phyloP scores from a whole-genome alignment of 164 flowering plant genomes.

The Umbellularia californica region DNA sequence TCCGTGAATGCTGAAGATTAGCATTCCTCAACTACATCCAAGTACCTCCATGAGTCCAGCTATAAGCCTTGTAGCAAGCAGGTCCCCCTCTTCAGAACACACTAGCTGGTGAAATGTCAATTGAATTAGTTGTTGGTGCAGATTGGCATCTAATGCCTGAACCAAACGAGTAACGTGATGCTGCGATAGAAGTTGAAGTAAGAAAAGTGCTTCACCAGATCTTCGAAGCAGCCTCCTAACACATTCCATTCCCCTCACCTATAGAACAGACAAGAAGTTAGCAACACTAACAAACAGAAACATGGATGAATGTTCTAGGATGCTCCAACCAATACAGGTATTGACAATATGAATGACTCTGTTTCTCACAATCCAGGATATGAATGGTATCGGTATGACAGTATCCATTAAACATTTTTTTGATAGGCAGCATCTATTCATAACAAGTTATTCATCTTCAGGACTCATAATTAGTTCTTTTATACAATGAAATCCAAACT shows the following conservation, averaged over 20 bases:
- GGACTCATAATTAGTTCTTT: not conserved
- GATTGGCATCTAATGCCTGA: conserved; percentile 63
- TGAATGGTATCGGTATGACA: too few relatives aligned
- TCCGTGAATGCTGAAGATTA: not conserved
- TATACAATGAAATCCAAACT: not conserved
- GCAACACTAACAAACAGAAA: conserved; percentile 1
- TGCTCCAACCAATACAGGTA: not conserved
- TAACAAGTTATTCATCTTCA: not conserved
- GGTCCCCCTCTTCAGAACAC: conserved; percentile 91
- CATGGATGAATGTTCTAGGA: not conserved
- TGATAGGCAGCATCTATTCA: too few relatives aligned
- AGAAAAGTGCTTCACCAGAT: conserved; percentile 83
- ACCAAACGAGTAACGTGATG: conserved; percentile 78
- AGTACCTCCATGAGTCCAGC: conserved; percentile 93
- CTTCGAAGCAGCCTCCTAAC: conserved; percentile 86
- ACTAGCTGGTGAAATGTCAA: conserved; percentile 90
- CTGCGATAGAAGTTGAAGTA: conserved; percentile 85
- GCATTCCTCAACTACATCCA: not conserved
- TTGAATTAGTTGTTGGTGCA: conserved; percentile 50
- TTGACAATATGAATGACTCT: not conserved
- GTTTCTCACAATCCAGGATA: not conserved
- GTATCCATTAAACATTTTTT: too few relatives aligned
- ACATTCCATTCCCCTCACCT: conserved; percentile 98
- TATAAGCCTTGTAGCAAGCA: conserved; percentile 81
- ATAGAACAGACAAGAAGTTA: conserved; percentile 14